Evolutionary conservation across 2,329 filamentous ascomycete species (phyloP).

Genomic region (Hypoxylon sp.): DNA sequence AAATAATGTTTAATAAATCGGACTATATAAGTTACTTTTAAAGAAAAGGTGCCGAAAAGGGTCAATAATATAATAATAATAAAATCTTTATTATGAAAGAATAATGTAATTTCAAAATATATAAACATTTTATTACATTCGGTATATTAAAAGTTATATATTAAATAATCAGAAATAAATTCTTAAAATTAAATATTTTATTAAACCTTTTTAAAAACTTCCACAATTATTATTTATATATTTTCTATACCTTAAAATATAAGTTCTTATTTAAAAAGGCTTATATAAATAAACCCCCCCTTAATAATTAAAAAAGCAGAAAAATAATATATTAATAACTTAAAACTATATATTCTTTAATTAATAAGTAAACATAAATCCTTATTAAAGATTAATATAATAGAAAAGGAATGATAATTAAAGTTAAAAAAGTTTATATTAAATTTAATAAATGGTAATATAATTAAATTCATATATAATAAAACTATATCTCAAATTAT

Average conservation of each 20-base stretch:
- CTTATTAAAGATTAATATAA: neutral
- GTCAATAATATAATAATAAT: neutral
- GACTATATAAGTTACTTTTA: neutral
- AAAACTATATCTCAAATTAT: neutral
- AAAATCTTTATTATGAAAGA: neutral
- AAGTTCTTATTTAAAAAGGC: neutral
- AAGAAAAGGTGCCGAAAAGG: neutral
- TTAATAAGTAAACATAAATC: neutral
- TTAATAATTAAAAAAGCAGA: neutral
- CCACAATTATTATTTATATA: neutral
- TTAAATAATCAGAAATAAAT: neutral
- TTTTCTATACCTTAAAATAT: neutral
- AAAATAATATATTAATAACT: neutral
- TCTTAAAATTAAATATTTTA: neutral
- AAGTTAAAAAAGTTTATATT: neutral
- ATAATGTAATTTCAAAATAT: neutral
- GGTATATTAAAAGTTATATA: neutral
- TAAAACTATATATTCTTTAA: neutral
- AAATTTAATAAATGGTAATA: neutral
- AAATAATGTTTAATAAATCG: neutral
- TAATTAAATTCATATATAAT: neutral
- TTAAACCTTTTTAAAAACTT: neutral
- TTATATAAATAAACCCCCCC: neutral
- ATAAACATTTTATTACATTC: neutral
- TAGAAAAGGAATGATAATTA: neutral